Evolutionary conservation across 495 filamentous ascomycete species (phyloP).

Genomic region (Penicillium steckii): DNA sequence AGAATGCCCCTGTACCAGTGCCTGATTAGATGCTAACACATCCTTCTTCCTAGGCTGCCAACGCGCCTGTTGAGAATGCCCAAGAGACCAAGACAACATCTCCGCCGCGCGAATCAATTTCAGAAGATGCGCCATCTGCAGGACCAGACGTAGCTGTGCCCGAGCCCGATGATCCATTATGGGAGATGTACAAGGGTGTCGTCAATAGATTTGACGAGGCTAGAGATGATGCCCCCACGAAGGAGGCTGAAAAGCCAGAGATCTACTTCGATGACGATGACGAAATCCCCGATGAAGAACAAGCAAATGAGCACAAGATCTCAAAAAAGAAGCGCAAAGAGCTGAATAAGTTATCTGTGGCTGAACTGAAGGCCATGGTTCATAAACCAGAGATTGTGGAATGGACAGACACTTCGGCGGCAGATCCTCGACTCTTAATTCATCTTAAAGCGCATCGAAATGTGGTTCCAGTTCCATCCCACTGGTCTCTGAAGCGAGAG

Average conservation of each 20-base stretch:
- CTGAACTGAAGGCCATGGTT: slow-evolving; percentile 90
- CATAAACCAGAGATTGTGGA: slow-evolving; percentile 91
- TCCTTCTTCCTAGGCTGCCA: slow-evolving; percentile 5
- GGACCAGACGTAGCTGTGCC: slow-evolving; percentile 36
- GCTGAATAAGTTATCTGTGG: slow-evolving; percentile 87
- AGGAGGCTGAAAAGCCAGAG: slow-evolving; percentile 80
- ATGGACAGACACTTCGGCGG: slow-evolving; percentile 94
- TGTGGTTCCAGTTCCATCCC: slow-evolving; percentile 87
- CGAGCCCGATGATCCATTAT: slow-evolving; percentile 72
- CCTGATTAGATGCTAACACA: slow-evolving; percentile 11
- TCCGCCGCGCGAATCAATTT: not conserved
- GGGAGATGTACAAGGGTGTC: slow-evolving; percentile 77
- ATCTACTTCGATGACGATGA: slow-evolving; percentile 84
- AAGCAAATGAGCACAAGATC: slow-evolving; percentile 62
- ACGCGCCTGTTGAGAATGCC: slow-evolving; percentile 2
- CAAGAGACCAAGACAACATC: not conserved
- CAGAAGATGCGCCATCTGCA: slow-evolving; percentile 18
- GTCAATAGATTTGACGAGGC: slow-evolving; percentile 69
- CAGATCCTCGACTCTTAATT: slow-evolving; percentile 84
- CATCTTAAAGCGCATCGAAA: slow-evolving; percentile 95
- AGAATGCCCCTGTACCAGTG: slow-evolving; percentile 8
- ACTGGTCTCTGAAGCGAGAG: slow-evolving; percentile 95
- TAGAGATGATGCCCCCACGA: slow-evolving; percentile 56
- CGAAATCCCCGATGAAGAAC: slow-evolving; percentile 85
- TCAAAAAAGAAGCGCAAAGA: slow-evolving; percentile 94